Conservation (phyloP, 2,329 filamentous ascomycete genomes). For the Aurifilum marmelostoma region DNA sequence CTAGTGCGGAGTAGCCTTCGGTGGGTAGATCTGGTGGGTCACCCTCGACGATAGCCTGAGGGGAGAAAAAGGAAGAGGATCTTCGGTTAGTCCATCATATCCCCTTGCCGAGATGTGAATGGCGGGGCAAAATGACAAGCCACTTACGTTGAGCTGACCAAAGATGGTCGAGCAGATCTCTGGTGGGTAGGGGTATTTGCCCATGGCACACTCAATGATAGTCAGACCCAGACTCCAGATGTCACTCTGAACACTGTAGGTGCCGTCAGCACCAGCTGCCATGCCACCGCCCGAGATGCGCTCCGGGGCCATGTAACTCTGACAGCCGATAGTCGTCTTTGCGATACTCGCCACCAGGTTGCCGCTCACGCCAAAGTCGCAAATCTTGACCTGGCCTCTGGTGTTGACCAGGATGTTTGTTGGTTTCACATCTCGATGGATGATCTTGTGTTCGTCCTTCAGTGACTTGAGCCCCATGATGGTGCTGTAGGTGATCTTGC, state of each 20-base stretch:
- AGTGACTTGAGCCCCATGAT: slow-evolving; percentile 88
- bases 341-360: slow-evolving; percentile 97
- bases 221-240: slow-evolving; percentile 96
- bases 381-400: slow-evolving; percentile 92
- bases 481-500: slow-evolving; percentile 88
- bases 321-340: slow-evolving; percentile 97
- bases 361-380: slow-evolving; percentile 95
- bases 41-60: slow-evolving; percentile 95
- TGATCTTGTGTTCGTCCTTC: slow-evolving; percentile 99
- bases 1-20: slow-evolving; percentile 75
- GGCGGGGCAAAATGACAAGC: slow-evolving; percentile 34
- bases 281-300: slow-evolving; percentile 87
- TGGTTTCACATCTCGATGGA: slow-evolving; percentile 96
- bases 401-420: slow-evolving; percentile 97
- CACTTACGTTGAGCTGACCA: slow-evolving; percentile 87
- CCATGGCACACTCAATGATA: slow-evolving; percentile 94
- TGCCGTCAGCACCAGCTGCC: slow-evolving; percentile 73
- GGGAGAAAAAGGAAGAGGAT: slow-evolving; percentile 11
- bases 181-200: slow-evolving; percentile 92
- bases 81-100: neutral
- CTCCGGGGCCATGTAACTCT: slow-evolving; percentile 99
- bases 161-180: slow-evolving; percentile 99
- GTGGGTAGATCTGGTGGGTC: slow-evolving; percentile 87
- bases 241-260: slow-evolving; percentile 96
- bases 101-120: slow-evolving; percentile 31